A percentile compares a stretch with the other conserved stretches of the same genome.
These are phyloP conservation scores for Agapanthus africanus DNA, from an alignment of 106 monocot genomes.

Conservation along the genomic window DNA sequence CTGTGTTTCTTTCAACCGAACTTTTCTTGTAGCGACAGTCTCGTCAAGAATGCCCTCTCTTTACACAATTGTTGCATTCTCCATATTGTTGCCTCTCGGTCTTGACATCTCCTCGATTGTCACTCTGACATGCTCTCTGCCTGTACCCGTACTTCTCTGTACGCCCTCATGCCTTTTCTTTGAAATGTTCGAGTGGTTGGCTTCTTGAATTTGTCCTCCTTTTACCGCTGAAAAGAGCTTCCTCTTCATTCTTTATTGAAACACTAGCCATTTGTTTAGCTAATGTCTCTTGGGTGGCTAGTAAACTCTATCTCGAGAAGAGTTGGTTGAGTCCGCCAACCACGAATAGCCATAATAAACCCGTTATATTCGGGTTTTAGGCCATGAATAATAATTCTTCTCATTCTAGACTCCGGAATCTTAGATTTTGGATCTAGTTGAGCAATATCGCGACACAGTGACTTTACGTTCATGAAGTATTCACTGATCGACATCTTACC, in stretches of 20 bases:
- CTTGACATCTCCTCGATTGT: background rate
- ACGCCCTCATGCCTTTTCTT: no score
- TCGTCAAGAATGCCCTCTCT: background rate
- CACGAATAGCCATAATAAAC: background rate
- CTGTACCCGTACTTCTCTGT: no score
- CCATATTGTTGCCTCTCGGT: background rate
- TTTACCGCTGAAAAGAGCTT: background rate
- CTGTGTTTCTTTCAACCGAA: background rate
- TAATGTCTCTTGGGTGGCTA: background rate
- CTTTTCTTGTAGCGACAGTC: no score
- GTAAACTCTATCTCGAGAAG: background rate
- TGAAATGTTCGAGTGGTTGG: background rate
- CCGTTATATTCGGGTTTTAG: background rate
- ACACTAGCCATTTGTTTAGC: background rate
- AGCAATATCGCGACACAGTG: no score
- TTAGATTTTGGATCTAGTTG: no score
- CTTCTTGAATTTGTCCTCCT: background rate
- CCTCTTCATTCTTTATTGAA: constrained; percentile 2
- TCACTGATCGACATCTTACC: no score
- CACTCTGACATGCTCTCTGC: background rate
- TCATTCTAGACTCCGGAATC: background rate
- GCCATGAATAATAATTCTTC: constrained; percentile 1
- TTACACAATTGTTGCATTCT: constrained; percentile 4
- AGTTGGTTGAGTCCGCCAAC: background rate
- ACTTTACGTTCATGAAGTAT: no score